A percentile compares a stretch with the other conserved stretches of the same genome.
Conservation (phyloP, 257 asterid genomes). For the Parsonsia alboflavescens region DNA sequence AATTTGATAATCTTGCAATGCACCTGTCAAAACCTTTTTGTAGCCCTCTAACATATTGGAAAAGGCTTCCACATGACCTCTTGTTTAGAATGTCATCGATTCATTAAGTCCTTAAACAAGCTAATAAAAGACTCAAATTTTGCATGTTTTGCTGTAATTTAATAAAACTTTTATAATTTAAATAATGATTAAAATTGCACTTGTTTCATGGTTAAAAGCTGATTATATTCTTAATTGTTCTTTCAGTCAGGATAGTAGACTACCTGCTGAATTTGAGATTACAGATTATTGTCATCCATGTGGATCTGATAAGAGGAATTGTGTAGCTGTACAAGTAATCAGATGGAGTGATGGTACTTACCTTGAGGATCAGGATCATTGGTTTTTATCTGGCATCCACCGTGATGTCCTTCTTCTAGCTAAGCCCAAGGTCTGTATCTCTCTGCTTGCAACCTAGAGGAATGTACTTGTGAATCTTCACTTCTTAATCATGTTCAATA, state of each 20-base stretch:
- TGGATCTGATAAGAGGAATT: constrained; percentile 66
- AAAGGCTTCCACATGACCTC: background rate
- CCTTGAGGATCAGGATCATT: constrained; percentile 99
- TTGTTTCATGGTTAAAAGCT: background rate
- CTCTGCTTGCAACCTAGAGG: background rate
- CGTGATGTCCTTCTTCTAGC: constrained; percentile 89
- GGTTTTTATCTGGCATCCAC: constrained; percentile 98
- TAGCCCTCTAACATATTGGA: background rate
- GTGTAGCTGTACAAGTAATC: constrained; percentile 92
- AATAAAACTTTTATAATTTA: background rate
- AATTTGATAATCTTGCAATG: no score
- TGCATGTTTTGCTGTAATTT: background rate
- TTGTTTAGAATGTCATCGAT: background rate
- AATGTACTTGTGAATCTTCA: background rate
- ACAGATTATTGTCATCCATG: constrained; percentile 75
- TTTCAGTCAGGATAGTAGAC: constrained; percentile 91
- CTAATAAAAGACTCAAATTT: background rate
- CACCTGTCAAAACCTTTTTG: background rate
- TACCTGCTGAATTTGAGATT: constrained; percentile 98
- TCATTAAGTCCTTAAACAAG: background rate
- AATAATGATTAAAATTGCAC: background rate
- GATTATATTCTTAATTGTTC: constrained; percentile 10
- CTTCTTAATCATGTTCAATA: background rate
- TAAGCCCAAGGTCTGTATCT: constrained; percentile 75
- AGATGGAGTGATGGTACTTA: constrained; percentile 97